These are phyloP conservation scores for Leishmania arabica DNA, from an alignment of 208 protist genomes.

Conservation along the genomic window DNA sequence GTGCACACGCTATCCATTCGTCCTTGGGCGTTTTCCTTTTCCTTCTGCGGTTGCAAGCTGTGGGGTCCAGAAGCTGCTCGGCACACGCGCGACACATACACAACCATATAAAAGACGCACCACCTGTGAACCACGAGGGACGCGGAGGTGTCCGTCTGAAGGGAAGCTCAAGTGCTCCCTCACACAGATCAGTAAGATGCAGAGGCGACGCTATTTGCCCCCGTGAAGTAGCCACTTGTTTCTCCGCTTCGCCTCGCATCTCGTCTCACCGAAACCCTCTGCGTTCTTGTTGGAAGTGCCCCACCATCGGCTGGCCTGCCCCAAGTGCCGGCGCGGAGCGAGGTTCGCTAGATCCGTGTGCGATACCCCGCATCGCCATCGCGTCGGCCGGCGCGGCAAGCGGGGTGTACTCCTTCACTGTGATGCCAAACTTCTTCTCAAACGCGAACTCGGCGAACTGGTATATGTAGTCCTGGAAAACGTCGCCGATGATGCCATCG, in stretches of 20 bases:
- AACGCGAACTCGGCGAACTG: constrained; percentile 93
- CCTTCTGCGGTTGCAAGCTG: not conserved
- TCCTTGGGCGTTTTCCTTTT: not conserved
- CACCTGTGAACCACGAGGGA: not conserved
- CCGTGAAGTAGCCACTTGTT: not conserved
- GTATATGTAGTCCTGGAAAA: constrained; percentile 84
- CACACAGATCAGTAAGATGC: not conserved
- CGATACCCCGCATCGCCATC: constrained; percentile 57
- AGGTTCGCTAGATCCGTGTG: constrained; percentile 29
- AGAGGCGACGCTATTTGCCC: not conserved
- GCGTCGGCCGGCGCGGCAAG: constrained; percentile 64
- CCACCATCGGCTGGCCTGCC: constrained; percentile 65
- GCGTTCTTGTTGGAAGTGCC: constrained; percentile 79
- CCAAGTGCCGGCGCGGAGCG: constrained; percentile 23
- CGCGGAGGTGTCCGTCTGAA: not conserved
- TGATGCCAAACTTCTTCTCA: constrained; percentile 81
- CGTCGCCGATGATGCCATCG: constrained; percentile 79
- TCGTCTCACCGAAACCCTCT: constrained; percentile 59
- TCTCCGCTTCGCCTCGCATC: not conserved
- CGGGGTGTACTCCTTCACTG: constrained; percentile 76
- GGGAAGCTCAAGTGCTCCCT: not conserved
- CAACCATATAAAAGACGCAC: not conserved
- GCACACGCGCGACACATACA: not conserved
- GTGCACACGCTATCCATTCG: not conserved
- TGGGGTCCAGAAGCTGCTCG: not conserved